Conservation (phyloP, 805 yeast species). For the Barnettozyma siamensis region DNA sequence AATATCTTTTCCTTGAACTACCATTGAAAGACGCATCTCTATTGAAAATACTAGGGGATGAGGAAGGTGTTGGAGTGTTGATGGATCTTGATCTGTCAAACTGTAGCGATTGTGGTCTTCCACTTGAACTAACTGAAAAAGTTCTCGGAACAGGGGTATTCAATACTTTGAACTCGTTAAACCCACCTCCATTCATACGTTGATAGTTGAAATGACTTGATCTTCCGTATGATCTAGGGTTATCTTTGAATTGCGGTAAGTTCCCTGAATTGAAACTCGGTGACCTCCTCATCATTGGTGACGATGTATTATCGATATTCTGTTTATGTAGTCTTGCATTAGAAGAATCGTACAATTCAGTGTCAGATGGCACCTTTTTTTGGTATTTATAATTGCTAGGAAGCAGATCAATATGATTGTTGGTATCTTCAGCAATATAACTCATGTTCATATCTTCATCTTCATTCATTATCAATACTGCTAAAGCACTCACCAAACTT, state of each 20-base stretch:
- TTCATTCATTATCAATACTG: slow-evolving; percentile 28
- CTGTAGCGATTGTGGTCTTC: slow-evolving; percentile 1
- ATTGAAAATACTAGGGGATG: slow-evolving; percentile 1
- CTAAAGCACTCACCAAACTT: slow-evolving; percentile 26
- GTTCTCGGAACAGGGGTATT: slow-evolving; percentile 7
- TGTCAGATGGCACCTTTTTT: too few species aligned
- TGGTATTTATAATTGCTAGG: neutral
- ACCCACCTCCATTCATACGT: neutral
- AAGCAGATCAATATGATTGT: neutral
- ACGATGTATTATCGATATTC: too few species aligned
- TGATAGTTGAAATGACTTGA: neutral
- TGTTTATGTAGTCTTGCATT: neutral
- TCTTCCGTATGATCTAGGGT: neutral
- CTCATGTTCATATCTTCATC: slow-evolving; percentile 12
- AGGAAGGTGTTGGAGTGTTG: neutral
- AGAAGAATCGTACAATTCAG: neutral
- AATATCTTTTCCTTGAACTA: slow-evolving; percentile 16
- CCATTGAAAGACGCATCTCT: neutral
- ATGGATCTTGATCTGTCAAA: neutral
- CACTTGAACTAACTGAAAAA: neutral
- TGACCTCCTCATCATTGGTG: slow-evolving; percentile 4
- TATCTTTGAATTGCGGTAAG: slow-evolving; percentile 6
- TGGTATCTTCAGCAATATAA: slow-evolving; percentile 6
- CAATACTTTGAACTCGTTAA: slow-evolving; percentile 4
- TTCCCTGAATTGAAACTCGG: slow-evolving; percentile 8